Base-by-base conservation (phyloP, 106 monocot species). In the Triglochin maritima region DNA sequence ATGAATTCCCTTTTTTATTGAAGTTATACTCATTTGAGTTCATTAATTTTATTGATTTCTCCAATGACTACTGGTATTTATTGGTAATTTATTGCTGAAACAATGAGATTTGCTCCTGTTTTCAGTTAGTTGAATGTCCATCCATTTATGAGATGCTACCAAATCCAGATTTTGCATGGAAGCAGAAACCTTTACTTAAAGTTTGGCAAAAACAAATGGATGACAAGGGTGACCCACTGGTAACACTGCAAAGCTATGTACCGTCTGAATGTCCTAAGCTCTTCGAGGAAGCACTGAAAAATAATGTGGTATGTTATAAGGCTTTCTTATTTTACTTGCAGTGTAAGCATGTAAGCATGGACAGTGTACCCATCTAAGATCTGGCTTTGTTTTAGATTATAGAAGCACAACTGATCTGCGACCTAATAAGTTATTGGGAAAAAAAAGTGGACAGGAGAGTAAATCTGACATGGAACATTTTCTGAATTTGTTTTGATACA, bases 61-160 rank as follows among this genome's bases (percentile, higher is more conserved):
- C 29, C 29, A 29, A 29, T 29, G 29, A 29, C 29, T 29, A 29
- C 29, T 29, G 29, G 29, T 29, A 29, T 29, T 29, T 1, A 29
- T 29, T 29, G 29, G 29, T 29, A 29, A 29, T 29, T 29, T 29
- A 29, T 29, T 29, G 29, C 29, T 29, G 29, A 58, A 59, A 5
- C 13, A 6, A 58, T 29, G 15, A 4, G 47, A n/a, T 10, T 55
- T 49, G 14, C 53, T 74, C 49, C 3, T 49, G 3, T 56, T 44
- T 79, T 57, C 71, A 94, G 94, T 69, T 94, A 65, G 72, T 94
- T 71, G 94, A 87, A 68, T 94, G 94, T 67, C 94, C 94, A 57
- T 94, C 94, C 60, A 77, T 94, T 42, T 94, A 94, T 47, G 94
- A 94, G 73, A 81, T 94, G 86, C 68, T 94, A 63, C 82, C 89